These are phyloP conservation scores for Rubia balearica DNA, from an alignment of 305 asterid species.

Conservation along the genomic window DNA sequence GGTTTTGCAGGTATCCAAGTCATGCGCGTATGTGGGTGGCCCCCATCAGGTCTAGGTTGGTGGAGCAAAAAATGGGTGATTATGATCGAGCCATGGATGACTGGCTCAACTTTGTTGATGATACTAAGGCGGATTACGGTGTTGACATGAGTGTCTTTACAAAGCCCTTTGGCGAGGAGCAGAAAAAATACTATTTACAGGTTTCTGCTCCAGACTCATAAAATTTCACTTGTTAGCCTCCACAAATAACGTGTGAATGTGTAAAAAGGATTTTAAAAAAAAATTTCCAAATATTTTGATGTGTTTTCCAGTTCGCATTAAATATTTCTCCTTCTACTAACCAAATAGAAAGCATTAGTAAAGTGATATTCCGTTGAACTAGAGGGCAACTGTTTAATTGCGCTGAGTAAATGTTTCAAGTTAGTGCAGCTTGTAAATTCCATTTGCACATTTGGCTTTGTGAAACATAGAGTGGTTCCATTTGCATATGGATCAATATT, in stretches of 20 bases:
- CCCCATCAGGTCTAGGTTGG: conserved; percentile 70
- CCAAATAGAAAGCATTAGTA: neutral
- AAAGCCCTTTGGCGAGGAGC: conserved; percentile 63
- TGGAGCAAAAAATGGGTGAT: conserved; percentile 56
- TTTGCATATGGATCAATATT: neutral
- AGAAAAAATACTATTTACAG: conserved; percentile 79
- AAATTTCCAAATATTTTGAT: neutral
- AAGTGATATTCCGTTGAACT: neutral
- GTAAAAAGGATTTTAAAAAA: neutral
- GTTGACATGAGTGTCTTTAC: conserved; percentile 86
- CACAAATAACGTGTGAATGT: neutral
- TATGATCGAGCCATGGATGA: conserved; percentile 65
- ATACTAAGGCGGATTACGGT: conserved; percentile 63
- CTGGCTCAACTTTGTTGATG: conserved; percentile 66
- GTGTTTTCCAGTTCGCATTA: neutral
- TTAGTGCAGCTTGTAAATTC: neutral
- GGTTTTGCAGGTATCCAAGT: conserved; percentile 82
- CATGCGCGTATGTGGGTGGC: conserved; percentile 98
- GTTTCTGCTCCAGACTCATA: conserved; percentile 28
- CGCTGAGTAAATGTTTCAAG: neutral
- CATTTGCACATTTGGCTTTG: neutral
- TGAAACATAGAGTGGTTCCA: neutral
- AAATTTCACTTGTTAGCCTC: neutral
- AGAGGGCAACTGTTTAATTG: neutral
- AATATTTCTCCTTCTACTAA: neutral